A percentile compares a stretch with the other conserved stretches of the same genome.
Conservation (phyloP, 2,329 filamentous ascomycete genomes). For the Xylariales sp. region DNA sequence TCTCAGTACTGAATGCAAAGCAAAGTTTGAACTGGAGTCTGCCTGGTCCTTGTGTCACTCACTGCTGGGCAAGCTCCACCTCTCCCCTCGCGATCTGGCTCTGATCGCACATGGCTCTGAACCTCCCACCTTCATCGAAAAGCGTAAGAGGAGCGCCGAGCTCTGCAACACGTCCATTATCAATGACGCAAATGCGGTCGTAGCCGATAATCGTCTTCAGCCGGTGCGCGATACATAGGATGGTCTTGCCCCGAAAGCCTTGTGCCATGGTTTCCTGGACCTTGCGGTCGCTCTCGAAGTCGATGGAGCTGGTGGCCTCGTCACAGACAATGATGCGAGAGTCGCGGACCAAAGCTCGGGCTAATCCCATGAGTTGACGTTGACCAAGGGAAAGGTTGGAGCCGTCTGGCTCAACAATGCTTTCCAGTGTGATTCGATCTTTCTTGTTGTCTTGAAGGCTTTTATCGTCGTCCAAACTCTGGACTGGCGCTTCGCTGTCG, state of each 20-base stretch:
- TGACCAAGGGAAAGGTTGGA: slow-evolving; percentile 76
- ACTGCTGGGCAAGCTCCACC: no score
- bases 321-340: slow-evolving; percentile 77
- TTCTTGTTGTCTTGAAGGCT: no score
- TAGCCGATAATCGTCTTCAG: slow-evolving; percentile 75
- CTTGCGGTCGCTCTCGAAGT: slow-evolving; percentile 69
- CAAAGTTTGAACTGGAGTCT: no score
- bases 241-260: slow-evolving; percentile 63
- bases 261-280: slow-evolving; percentile 71
- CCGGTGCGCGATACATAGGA: slow-evolving; percentile 76
- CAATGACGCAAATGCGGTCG: slow-evolving; percentile 67
- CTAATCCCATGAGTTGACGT: slow-evolving; percentile 70
- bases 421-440: no score
- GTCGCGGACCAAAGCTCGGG: slow-evolving; percentile 65
- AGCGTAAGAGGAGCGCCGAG: slow-evolving; percentile 63
- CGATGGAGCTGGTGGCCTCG: slow-evolving; percentile 74
- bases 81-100: no score
- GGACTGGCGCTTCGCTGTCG: background rate
- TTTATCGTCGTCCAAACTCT: no score
- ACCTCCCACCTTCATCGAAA: slow-evolving; percentile 44
- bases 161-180: slow-evolving; percentile 63
- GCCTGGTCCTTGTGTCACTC: no score
- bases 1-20: no score
- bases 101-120: slow-evolving; percentile 57
- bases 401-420: no score